Base-by-base conservation (phyloP, 495 filamentous ascomycete species). In the Penicillium arizonense region DNA sequence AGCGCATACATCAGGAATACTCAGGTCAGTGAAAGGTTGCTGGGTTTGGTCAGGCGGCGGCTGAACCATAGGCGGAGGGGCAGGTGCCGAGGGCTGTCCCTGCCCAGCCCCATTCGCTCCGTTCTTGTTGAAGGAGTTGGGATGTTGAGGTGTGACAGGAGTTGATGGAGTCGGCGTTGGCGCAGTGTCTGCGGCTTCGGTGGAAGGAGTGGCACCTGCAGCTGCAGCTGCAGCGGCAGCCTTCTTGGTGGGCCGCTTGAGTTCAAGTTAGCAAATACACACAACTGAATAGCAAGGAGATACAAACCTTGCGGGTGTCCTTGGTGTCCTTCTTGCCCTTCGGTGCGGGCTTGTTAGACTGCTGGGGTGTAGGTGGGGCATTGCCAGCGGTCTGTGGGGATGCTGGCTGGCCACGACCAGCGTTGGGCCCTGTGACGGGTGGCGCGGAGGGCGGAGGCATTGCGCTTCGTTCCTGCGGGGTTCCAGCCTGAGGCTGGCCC, bases 381-480 rank as follows among this genome's bases (percentile, higher is more conserved):
- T 90, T 83, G 37, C 71, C 79, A 46, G 73, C 75, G 34, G 87
- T 84, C 57, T 92, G 88, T 26, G 92, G 93, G 36, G 92, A 95
- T 36, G 88, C 79, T 4, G 90, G 89, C 57, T 79, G 82, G 36
- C 82, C 79, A 56, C 87, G 84, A 34, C 77, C 82, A 58, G 78
- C 81, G 23, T 80, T 77, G 65, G 78, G 75, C 38, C 77, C 80
- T 20, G 78, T 78, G 48, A 80, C 76, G 11, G 87, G 78, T 6
- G 89, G 89, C 21, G 86, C 88, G 52, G 89, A 87, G n/a, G 94
- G 93, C 12, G 92, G 93, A 39, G 89, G 90, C 91, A 96, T 96
- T 3, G 80, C 71, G 56, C 68, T 73, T 36, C 85, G 79, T 68
- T 90, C 88, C 63, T 90, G 87, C 3, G 90, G 87, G 10, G 88